phyloP scores from a whole-genome alignment of 495 filamentous ascomycete species.

The Filosporella fistucella region DNA sequence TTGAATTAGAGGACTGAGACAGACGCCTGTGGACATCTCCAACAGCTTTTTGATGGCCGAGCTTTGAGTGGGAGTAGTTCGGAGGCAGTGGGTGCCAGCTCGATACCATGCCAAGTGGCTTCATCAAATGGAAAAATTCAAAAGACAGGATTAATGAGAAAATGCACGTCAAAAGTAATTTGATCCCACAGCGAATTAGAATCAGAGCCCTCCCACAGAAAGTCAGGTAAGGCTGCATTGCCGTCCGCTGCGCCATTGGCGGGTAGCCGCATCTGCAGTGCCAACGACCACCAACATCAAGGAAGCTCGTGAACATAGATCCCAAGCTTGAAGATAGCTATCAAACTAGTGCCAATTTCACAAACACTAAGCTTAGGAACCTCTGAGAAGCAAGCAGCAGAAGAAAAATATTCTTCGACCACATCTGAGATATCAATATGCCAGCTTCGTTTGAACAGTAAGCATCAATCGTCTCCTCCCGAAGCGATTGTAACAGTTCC shows the following conservation, averaged over 20 bases:
- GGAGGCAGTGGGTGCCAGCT: too few species aligned
- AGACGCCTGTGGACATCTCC: too few species aligned
- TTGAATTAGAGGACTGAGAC: too few species aligned
- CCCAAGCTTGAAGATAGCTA: background rate
- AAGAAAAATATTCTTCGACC: background rate
- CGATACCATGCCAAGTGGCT: too few species aligned
- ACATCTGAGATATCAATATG: conserved; percentile 9
- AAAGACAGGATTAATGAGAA: too few species aligned
- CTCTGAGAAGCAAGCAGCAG: background rate
- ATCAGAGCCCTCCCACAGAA: too few species aligned
- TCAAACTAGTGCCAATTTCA: background rate
- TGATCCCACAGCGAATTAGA: too few species aligned
- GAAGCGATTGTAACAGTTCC: background rate
- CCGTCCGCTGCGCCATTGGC: background rate
- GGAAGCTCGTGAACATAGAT: background rate
- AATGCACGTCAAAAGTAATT: too few species aligned
- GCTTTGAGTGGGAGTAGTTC: too few species aligned
- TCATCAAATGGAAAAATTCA: too few species aligned
- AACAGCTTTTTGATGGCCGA: too few species aligned
- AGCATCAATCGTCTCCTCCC: background rate
- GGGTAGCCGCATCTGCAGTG: background rate
- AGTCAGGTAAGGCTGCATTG: too few species aligned
- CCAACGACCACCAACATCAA: background rate
- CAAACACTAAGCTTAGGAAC: background rate
- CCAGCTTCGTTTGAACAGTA: conserved; percentile 18